These are phyloP conservation scores for Sanguinoderma infundibulare DNA, from an alignment of 1,284 basidiomycete species.

Conservation along the genomic window DNA sequence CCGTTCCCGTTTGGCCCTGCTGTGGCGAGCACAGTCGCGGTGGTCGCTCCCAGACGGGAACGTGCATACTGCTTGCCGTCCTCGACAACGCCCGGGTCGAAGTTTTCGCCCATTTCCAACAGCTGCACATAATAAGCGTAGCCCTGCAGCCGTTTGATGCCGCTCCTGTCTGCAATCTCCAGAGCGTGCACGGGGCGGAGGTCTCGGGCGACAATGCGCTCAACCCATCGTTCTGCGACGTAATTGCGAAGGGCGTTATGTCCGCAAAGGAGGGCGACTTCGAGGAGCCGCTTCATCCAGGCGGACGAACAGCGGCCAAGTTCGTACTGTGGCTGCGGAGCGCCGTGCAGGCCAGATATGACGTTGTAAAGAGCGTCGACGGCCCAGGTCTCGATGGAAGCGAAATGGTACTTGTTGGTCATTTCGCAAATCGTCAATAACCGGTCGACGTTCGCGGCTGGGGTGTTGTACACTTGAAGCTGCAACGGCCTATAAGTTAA, in stretches of 20 bases:
- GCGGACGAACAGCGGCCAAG: constrained; percentile 22
- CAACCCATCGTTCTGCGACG: constrained; percentile 33
- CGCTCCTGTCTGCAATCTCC: constrained; percentile 32
- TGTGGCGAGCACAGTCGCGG: neutral
- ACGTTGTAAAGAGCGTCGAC: constrained; percentile 33
- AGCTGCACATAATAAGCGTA: constrained; percentile 37
- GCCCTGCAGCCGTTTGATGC: constrained; percentile 28
- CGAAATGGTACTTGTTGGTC: constrained; percentile 40
- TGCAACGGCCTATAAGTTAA: constrained; percentile 31
- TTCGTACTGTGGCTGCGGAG: constrained; percentile 17
- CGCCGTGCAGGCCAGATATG: constrained; percentile 24
- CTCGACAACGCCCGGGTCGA: constrained; percentile 22
- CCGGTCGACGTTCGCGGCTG: constrained; percentile 25
- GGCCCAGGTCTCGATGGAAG: constrained; percentile 36
- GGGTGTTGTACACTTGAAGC: constrained; percentile 29
- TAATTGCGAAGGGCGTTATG: constrained; percentile 29
- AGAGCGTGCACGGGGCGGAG: constrained; percentile 32
- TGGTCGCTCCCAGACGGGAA: neutral
- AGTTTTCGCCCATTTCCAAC: constrained; percentile 30
- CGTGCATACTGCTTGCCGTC: constrained; percentile 18
- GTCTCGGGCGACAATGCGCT: constrained; percentile 28
- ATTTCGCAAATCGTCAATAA: constrained; percentile 36
- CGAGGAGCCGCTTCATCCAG: constrained; percentile 34
- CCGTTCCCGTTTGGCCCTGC: constrained; percentile 9
- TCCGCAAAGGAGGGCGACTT: constrained; percentile 36